Percentiles rank a stretch among this genome's conserved stretches.
Evolutionary conservation across 371 early-diverging fungal genomes (phyloP).

Genomic region (Mucor plumbeus): DNA sequence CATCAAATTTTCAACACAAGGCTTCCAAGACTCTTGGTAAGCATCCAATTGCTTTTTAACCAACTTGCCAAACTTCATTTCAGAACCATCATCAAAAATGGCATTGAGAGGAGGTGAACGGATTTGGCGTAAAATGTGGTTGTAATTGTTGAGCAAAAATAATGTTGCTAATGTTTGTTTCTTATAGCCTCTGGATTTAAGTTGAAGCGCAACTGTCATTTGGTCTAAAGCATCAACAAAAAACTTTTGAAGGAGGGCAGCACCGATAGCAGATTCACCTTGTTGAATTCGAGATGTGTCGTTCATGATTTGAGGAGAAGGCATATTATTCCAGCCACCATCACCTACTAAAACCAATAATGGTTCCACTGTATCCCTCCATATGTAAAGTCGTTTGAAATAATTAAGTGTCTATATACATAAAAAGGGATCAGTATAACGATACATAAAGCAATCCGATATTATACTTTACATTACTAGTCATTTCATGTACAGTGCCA

Average conservation of each 20-base stretch:
- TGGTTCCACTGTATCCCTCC: constrained; percentile 66
- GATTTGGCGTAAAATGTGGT: constrained; percentile 73
- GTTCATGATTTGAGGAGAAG: constrained; percentile 20
- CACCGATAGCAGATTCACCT: constrained; percentile 35
- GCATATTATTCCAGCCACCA: constrained; percentile 63
- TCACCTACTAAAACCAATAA: constrained; percentile 61
- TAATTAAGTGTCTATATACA: constrained; percentile 62
- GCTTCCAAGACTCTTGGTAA: constrained; percentile 79
- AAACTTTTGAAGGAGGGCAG: constrained; percentile 38
- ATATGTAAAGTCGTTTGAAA: constrained; percentile 62
- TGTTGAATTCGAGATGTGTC: constrained; percentile 12
- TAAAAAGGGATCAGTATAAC: background rate
- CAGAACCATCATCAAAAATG: constrained; percentile 59
- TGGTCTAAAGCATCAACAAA: constrained; percentile 65
- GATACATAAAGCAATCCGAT: background rate
- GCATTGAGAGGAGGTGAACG: constrained; percentile 62
- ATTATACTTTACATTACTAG: constrained; percentile 68
- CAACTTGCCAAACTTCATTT: constrained; percentile 64
- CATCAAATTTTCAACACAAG: constrained; percentile 73
- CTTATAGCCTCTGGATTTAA: constrained; percentile 77
- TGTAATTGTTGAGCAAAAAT: constrained; percentile 85
- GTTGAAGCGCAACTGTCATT: constrained; percentile 64
- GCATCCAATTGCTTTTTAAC: constrained; percentile 63
- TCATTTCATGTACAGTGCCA: constrained; percentile 87
- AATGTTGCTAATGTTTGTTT: constrained; percentile 72